phyloP scores from a whole-genome alignment of 164 flowering plant species.

The Magnolia officinalis region DNA sequence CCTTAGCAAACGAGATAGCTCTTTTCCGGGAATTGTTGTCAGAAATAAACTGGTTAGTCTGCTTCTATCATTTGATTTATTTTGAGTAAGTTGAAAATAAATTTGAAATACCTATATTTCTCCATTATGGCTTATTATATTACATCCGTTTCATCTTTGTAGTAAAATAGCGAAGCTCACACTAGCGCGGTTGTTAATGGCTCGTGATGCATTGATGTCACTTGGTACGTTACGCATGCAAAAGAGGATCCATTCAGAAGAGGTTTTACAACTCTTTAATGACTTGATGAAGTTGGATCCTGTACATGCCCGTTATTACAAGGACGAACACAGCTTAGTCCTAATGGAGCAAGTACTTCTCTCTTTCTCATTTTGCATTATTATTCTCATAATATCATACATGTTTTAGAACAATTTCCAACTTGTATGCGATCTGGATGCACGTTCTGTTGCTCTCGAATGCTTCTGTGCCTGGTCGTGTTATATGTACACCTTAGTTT shows the following conservation, averaged over 20 bases:
- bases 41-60: constrained; percentile 43
- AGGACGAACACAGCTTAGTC: constrained; percentile 59
- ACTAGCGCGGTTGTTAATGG: constrained; percentile 73
- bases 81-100: not conserved
- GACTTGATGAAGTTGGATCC: constrained; percentile 74
- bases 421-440: not conserved
- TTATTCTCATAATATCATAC: not conserved
- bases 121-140: not conserved
- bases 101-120: not conserved
- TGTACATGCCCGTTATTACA: constrained; percentile 61
- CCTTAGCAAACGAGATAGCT: constrained; percentile 49
- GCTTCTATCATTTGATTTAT: constrained; percentile 2
- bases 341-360: constrained; percentile 58
- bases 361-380: constrained; percentile 1
- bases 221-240: constrained; percentile 17
- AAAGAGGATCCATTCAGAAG: constrained; percentile 42
- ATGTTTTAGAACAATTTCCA: not conserved
- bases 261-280: constrained; percentile 52
- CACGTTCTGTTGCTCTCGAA: not conserved
- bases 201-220: constrained; percentile 43
- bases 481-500: not conserved
- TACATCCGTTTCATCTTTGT: constrained; percentile 12
- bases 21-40: constrained; percentile 61
- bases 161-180: constrained; percentile 95
- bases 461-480: not conserved